Conservation (phyloP, 306 rosid species). For the Luffa aegyptiaca region DNA sequence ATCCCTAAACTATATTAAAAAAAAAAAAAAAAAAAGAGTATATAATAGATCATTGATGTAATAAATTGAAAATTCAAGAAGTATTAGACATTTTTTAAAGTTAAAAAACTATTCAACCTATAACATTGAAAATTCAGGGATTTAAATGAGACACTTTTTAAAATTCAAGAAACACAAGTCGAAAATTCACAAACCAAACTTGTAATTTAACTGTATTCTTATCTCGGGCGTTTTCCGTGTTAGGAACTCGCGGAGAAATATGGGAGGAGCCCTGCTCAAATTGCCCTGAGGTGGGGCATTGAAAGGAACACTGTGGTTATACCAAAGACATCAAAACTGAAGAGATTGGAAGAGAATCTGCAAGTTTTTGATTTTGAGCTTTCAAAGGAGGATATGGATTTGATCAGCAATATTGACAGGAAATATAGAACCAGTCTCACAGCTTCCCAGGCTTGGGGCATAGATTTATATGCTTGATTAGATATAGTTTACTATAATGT, state of each 20-base stretch:
- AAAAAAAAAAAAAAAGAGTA: too few relatives aligned
- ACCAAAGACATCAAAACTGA: conserved; percentile 70
- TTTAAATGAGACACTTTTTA: too few relatives aligned
- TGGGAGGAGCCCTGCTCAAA: conserved; percentile 56
- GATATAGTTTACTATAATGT: too few relatives aligned
- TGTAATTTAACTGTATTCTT: neutral
- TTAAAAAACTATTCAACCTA: too few relatives aligned
- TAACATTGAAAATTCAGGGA: too few relatives aligned
- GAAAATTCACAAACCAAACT: too few relatives aligned
- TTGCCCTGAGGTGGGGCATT: conserved; percentile 76
- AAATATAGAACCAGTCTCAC: conserved; percentile 44
- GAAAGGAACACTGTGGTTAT: conserved; percentile 61
- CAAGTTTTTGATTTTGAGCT: conserved; percentile 59
- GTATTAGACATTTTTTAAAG: too few relatives aligned
- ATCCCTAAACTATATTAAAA: too few relatives aligned
- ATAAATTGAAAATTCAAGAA: too few relatives aligned
- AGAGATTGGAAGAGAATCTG: conserved; percentile 74
- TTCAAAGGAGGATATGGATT: conserved; percentile 52
- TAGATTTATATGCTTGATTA: conserved; percentile 57
- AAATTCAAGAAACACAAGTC: too few relatives aligned
- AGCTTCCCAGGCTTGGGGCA: conserved; percentile 75
- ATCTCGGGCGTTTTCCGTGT: neutral
- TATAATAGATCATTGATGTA: too few relatives aligned
- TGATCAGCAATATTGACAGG: conserved; percentile 45
- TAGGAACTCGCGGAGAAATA: conserved; percentile 69